phyloP scores from a whole-genome alignment of 495 filamentous ascomycete species.

The Amniculicola lignicola region DNA sequence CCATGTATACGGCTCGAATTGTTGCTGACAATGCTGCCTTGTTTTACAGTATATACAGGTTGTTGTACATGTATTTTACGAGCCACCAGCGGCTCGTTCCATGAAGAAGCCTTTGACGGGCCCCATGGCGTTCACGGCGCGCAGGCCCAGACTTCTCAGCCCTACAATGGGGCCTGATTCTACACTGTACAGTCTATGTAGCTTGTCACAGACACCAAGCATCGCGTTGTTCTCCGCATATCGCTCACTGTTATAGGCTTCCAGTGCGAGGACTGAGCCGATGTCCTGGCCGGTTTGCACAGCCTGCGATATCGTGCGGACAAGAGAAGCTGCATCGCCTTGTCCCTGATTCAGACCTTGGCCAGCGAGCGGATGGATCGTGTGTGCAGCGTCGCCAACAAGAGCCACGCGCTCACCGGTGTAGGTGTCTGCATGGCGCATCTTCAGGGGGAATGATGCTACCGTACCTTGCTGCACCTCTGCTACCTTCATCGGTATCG shows the following conservation, averaged over 20 bases:
- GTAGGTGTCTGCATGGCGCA: conserved; percentile 90
- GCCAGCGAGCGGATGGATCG: conserved; percentile 88
- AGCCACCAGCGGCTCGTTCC: conserved; percentile 73
- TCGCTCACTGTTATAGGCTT: conserved; percentile 72
- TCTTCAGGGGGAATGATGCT: conserved; percentile 83
- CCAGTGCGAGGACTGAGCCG: conserved; percentile 60
- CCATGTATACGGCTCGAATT: too few relatives aligned
- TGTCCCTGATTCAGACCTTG: conserved; percentile 94
- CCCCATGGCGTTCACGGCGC: conserved; percentile 70
- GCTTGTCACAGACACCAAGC: conserved; percentile 83
- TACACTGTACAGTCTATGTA: conserved; percentile 87
- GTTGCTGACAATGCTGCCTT: too few relatives aligned
- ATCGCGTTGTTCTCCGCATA: conserved; percentile 82
- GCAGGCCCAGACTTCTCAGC: conserved; percentile 71
- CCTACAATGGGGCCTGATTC: conserved; percentile 72
- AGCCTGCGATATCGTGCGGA: conserved; percentile 68
- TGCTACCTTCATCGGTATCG: conserved; percentile 56
- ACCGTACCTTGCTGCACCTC: conserved; percentile 75
- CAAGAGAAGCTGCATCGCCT: conserved; percentile 76
- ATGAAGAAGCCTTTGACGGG: conserved; percentile 83
- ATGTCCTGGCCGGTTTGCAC: conserved; percentile 83
- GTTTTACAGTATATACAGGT: conserved; percentile 1
- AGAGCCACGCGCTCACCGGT: conserved; percentile 83
- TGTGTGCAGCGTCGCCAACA: conserved; percentile 91
- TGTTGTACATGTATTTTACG: background rate